Percentiles rank a stretch among this genome's conserved stretches.
These are phyloP conservation scores for Ascochyta fabae DNA, from an alignment of 2,329 filamentous ascomycete species.

Conservation along the genomic window DNA sequence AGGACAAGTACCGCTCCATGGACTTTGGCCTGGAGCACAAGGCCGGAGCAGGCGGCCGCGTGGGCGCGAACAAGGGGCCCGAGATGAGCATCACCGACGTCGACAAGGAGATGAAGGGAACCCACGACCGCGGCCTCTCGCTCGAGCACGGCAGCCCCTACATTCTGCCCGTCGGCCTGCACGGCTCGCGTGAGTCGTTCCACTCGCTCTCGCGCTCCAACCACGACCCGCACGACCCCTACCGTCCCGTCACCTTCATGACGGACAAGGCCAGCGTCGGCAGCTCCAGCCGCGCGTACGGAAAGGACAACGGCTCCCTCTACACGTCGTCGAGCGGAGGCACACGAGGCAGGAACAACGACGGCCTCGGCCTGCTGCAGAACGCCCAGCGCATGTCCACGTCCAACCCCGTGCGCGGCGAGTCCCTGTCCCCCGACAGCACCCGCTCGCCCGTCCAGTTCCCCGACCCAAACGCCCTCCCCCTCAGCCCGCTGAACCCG, in stretches of 20 bases:
- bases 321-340: conserved; percentile 59
- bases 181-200: conserved; percentile 83
- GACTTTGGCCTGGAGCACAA: conserved; percentile 83
- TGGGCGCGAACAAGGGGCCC: conserved; percentile 47
- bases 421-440: conserved; percentile 46
- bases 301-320: conserved; percentile 55
- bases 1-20: conserved; percentile 87
- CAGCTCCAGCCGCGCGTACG: conserved; percentile 34
- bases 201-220: conserved; percentile 82
- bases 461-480: conserved; percentile 36
- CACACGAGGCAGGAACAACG: conserved; percentile 57
- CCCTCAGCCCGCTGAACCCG: conserved; percentile 43
- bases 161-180: conserved; percentile 82
- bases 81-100: conserved; percentile 66
- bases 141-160: conserved; percentile 80
- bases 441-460: conserved; percentile 42
- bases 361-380: conserved; percentile 59
- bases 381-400: conserved; percentile 66
- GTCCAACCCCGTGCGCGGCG: conserved; percentile 55
- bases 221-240: conserved; percentile 80
- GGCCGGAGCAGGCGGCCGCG: conserved; percentile 22
- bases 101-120: conserved; percentile 48
- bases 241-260: conserved; percentile 70
- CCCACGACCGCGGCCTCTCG: conserved; percentile 60
- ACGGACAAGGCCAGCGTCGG: conserved; percentile 51